Evolutionary conservation across 305 asterid genomes (phyloP).

Genomic region (Salvia sclarea): DNA sequence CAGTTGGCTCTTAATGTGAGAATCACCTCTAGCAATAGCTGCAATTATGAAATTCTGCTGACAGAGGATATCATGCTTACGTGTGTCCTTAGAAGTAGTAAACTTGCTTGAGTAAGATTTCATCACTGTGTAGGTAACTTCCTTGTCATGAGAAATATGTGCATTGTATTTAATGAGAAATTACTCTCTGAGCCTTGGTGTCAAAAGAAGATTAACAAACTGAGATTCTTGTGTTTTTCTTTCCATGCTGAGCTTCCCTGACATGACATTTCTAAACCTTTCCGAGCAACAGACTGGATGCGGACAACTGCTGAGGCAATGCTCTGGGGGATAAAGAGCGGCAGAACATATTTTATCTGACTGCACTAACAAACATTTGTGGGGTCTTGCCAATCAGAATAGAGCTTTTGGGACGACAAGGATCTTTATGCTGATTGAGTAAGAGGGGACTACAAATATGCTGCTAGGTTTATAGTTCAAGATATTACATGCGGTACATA

Average conservation of each 20-base stretch:
- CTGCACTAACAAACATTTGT: conserved; percentile 19
- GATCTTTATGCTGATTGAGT: conserved; percentile 28
- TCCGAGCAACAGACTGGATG: conserved; percentile 23
- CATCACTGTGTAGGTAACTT: background rate
- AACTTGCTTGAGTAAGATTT: background rate
- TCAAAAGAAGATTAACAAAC: background rate
- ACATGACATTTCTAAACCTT: conserved; percentile 27
- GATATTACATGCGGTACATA: conserved; percentile 32
- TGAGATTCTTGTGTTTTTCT: conserved; percentile 14
- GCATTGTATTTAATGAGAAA: background rate
- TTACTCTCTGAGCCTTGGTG: background rate
- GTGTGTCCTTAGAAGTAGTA: background rate
- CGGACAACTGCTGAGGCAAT: conserved; percentile 25
- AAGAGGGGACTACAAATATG: conserved; percentile 24
- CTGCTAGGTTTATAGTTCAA: conserved; percentile 20
- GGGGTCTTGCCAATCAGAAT: conserved; percentile 31
- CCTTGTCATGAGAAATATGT: background rate
- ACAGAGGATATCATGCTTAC: conserved; percentile 5
- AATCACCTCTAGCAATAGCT: conserved; percentile 2
- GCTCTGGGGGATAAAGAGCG: conserved; percentile 19
- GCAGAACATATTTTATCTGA: conserved; percentile 20
- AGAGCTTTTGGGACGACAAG: conserved; percentile 9
- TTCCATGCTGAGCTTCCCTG: conserved; percentile 27
- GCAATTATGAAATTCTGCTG: conserved; percentile 15
- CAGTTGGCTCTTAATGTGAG: background rate